Evolutionary conservation across 805 yeast genomes (phyloP), one percentile per base, ranked within the genome.

Genomic region (Suhomyces sp.): DNA sequence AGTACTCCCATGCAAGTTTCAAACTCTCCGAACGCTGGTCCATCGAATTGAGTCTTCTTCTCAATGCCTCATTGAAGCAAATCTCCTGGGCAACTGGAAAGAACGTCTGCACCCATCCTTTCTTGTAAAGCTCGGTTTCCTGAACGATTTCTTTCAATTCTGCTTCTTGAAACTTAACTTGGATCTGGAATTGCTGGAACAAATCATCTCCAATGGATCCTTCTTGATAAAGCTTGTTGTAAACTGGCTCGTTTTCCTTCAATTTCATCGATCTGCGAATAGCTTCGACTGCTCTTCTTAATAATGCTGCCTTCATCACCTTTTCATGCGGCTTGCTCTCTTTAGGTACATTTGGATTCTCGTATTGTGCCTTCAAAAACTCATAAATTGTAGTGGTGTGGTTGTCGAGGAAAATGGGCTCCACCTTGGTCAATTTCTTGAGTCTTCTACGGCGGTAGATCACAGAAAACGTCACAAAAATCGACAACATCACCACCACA

Each of bases 141-240:
- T 67, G 71, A 5, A 88, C 85, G 45, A 90, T 76, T 53, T 86
- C 92, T 66, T 84, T 81, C 57, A 94, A 72, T 68, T 94, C 98
- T 24, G 86, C 65, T 61, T 91, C 96, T 60, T 87, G 87, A 55
- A 91, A 66, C 68, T 89, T 89, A 52, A 80, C 81, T 57, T 89
- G 91, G 47, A 89, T 80, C 58, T 83, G 85, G 68, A 81, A 91
- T 60, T 94, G 85, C 66, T 87, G 86, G 79, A 82, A 87, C 33
- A 89, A 75, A 49, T 88, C 96, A 62, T 94, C 98, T 31, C 97
- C 97, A 55, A 94, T 85, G 15, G 91, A 83, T 0, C 98, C 98
- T 49, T 82, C 83, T 64, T 92, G 93, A 66, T 91, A 92, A 54
- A 94, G 75, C 50, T 80, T 76, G 47, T 80, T 82, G 62, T 90